A percentile compares a stretch with the other conserved stretches of the same genome.
These are phyloP conservation scores for Prunus mira DNA, from an alignment of 306 rosid genomes.

Conservation along the genomic window DNA sequence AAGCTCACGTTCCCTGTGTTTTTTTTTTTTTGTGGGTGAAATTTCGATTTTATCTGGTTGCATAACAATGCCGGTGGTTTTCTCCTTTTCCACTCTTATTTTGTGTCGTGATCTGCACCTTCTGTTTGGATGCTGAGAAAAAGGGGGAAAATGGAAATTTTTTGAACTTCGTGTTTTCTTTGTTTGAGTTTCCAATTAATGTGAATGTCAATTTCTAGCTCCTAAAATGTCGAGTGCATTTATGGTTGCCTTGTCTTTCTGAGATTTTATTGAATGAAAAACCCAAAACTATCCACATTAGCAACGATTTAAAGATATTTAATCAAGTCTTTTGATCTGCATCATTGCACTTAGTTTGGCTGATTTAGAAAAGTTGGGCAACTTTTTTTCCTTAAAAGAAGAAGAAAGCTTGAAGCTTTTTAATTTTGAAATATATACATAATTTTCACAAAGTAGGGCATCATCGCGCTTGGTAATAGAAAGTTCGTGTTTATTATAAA, in stretches of 20 bases:
- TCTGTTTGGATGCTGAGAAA: conserved; percentile 24
- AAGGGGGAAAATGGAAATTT: background rate
- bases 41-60: background rate
- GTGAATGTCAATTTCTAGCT: background rate
- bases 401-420: background rate
- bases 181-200: background rate
- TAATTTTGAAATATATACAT: background rate
- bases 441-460: background rate
- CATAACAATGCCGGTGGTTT: conserved; percentile 12
- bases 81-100: background rate
- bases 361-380: background rate
- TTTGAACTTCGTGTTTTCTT: background rate
- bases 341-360: background rate
- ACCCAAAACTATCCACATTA: background rate
- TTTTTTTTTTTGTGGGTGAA: background rate
- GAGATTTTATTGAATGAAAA: background rate
- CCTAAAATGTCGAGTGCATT: background rate
- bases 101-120: background rate
- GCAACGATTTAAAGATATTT: background rate
- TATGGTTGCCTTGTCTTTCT: background rate
- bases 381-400: background rate
- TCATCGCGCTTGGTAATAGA: background rate
- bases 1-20: conserved; percentile 7
- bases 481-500: background rate
- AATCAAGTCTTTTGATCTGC: too few species aligned